phyloP scores from a whole-genome alignment of 768 basidiomycete species.

The Leucosporidium scottii region DNA sequence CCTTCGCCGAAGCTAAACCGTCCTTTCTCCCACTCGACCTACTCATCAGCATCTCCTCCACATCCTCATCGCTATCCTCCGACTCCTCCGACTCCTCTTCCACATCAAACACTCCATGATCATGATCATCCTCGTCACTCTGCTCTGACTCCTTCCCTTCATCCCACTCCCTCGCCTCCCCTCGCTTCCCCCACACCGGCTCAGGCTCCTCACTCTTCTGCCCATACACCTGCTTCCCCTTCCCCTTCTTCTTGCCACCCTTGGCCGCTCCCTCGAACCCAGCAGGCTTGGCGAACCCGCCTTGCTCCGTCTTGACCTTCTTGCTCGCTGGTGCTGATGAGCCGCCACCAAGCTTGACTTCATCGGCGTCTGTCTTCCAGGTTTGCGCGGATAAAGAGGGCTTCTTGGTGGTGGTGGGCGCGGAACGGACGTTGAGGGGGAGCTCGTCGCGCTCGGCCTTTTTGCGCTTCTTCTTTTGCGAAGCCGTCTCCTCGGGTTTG shows the following conservation, averaged over 20 bases:
- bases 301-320: neutral
- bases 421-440: neutral
- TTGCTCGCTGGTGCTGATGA: neutral
- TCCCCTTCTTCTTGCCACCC: slow-evolving; percentile 15
- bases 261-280: slow-evolving; percentile 14
- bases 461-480: slow-evolving; percentile 2
- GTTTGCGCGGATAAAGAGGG: neutral
- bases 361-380: neutral
- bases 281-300: slow-evolving; percentile 10
- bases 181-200: slow-evolving; percentile 12
- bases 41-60: neutral
- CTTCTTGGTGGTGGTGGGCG: neutral
- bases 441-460: neutral
- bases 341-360: neutral
- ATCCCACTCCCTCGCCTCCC: slow-evolving; percentile 20
- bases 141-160: neutral
- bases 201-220: slow-evolving; percentile 6
- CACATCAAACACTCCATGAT: neutral
- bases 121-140: neutral
- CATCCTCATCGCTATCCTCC: neutral
- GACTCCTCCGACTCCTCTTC: neutral
- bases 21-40: neutral
- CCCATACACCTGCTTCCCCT: neutral
- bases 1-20: neutral
- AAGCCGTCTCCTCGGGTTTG: neutral